Base-by-base conservation (phyloP, 345 rosid genomes). In the Lumnitzera racemosa region DNA sequence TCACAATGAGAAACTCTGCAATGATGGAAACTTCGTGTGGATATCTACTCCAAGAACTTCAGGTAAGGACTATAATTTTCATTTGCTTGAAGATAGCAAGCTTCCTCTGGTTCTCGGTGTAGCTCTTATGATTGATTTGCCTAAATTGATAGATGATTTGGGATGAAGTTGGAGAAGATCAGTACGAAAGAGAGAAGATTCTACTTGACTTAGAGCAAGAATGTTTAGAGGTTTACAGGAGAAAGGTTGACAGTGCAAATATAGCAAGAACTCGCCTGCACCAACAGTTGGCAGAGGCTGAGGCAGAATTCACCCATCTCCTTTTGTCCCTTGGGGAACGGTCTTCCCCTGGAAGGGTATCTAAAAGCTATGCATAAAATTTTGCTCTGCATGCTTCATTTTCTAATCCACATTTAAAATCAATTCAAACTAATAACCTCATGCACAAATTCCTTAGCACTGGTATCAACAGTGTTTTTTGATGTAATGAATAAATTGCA, bases 241-340 rank as follows among this genome's bases (percentile, higher is more conserved):
- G 91, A 72, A 90, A 95, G 82, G 99, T 95, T 41, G 97, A 95
- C 80, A 85, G 78, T 14, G 99, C 96, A 61, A 95, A 88, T 65
- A 85, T 86, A 24, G 83, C 95, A 2, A 83, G 99, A 72, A 83
- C 99, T 72, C 95, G 96, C 62, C 80, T 95, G 68, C 99, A 95
- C 72, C 99, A 95, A 70, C 92, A 94, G 71, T 61, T 94, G 49
- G 99, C 99, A 2, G 97, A 90, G 78, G 87, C 99, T 58, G 96
- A 94, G 80, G 95, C 97, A 41, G 99, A 88, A 72, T 82, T 90
- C 69, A 94, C 99, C 57, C 96, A 86, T 72, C 90, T 94, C 78
- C 90, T 94, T 67, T 67, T 94, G 66, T 88, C 96, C 53, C 97
- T 94, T 25, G 96, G 97, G 50, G 99, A 94, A 84, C 70, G 86